Percentiles rank a stretch among this genome's conserved stretches.
These are phyloP conservation scores for Penicillium canescens DNA, from an alignment of 495 filamentous ascomycete species.

Conservation along the genomic window DNA sequence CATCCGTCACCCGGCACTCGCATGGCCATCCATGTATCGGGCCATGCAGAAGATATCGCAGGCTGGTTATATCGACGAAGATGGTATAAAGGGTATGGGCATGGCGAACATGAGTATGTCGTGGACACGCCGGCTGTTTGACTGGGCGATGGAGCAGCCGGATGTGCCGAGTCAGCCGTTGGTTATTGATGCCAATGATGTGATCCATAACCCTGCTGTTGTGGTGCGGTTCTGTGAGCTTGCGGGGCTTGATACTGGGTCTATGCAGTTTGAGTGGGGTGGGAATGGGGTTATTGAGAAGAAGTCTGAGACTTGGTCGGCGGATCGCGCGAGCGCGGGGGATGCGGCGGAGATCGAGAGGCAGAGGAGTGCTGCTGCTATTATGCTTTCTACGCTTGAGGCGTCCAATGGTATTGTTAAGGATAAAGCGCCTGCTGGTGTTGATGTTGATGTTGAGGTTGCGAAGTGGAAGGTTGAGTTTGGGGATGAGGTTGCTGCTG, in stretches of 20 bases:
- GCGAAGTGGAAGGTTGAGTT: conserved; percentile 17
- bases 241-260: conserved; percentile 33
- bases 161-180: conserved; percentile 24
- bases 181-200: conserved; percentile 47
- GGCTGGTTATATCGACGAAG: conserved; percentile 12
- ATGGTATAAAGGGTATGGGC: conserved; percentile 7
- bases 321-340: background rate
- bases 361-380: background rate
- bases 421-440: conserved; percentile 26
- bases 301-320: conserved; percentile 6
- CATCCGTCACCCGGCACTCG: conserved; percentile 44
- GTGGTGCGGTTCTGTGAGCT: conserved; percentile 31
- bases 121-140: conserved; percentile 34
- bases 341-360: background rate
- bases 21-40: conserved; percentile 37
- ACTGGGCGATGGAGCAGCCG: conserved; percentile 29
- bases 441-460: conserved; percentile 42
- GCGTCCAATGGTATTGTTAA: conserved; percentile 35
- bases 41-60: conserved; percentile 22
- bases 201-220: conserved; percentile 33
- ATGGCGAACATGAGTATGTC: conserved; percentile 28
- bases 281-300: conserved; percentile 23
- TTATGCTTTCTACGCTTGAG: conserved; percentile 36
- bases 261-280: conserved; percentile 41
- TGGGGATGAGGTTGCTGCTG: conserved; percentile 14